Conservation (phyloP, 345 rosid species). For the Pistacia atlantica region DNA sequence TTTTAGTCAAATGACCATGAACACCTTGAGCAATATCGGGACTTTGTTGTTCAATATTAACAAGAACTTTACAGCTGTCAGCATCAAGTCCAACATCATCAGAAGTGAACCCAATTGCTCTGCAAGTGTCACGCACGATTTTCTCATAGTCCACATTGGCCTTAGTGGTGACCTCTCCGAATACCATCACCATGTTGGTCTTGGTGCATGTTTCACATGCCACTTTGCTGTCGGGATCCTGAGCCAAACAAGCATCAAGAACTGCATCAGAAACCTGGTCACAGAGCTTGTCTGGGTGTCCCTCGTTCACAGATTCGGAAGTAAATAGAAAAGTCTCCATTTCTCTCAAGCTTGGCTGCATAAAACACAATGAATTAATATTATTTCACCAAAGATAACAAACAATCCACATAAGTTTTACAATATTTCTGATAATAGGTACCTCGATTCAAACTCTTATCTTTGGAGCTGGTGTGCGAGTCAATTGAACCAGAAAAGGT, state of each 20-base stretch:
- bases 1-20: conserved; percentile 68
- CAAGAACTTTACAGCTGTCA: conserved; percentile 66
- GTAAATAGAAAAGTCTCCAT: conserved; percentile 78
- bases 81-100: conserved; percentile 70
- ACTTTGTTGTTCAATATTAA: conserved; percentile 73
- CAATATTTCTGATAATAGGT: background rate
- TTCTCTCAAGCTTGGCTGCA: background rate
- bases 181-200: conserved; percentile 83
- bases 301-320: conserved; percentile 78
- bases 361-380: background rate
- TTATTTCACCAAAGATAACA: too few species aligned
- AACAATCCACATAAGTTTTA: too few species aligned
- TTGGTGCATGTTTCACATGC: conserved; percentile 80
- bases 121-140: conserved; percentile 73
- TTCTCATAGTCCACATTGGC: conserved; percentile 68
- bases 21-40: conserved; percentile 80
- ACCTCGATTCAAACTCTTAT: background rate
- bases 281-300: conserved; percentile 80
- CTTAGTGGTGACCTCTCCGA: conserved; percentile 75
- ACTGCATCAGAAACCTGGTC: conserved; percentile 76
- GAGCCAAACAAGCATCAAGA: conserved; percentile 68
- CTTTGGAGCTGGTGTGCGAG: conserved; percentile 1
- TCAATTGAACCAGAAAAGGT: background rate
- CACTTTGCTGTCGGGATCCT: conserved; percentile 75
- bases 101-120: conserved; percentile 58